Evolutionary conservation across 2,329 filamentous ascomycete genomes (phyloP), one percentile per base, ranked within the genome.

Genomic region (Sordariomycetes sp.): DNA sequence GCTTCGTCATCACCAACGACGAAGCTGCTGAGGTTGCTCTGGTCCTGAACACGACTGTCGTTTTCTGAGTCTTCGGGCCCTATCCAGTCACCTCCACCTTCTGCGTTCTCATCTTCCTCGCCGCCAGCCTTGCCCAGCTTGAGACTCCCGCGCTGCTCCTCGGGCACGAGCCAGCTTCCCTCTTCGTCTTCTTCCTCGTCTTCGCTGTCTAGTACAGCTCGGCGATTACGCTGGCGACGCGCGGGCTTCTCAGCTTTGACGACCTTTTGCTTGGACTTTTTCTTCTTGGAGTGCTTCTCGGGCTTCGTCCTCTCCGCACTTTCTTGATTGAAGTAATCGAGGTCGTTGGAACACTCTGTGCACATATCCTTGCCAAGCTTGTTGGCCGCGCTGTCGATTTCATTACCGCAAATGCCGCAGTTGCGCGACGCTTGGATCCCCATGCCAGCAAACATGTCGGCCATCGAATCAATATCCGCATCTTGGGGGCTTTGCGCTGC

Each of bases 391-490:
- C 62, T 60, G 12, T 68, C 70, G 14, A 94, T 60, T 12, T 79
- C 72, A 33, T 70, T 71, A 46, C 88, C 81, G 48, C 88, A 95
- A 40, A 94, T 77, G 48, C 88, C 84, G 50, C 88, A 95, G 42
- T 79, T 77, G 63, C 81, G 90, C 8, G 74, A 68, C 44, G 78
- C 29, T 21, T 32, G 68, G 36, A 95, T 82, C 39, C 76, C 86
- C 48, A 98, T 74, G 2, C 82, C 85, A 4, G 86, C 86, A 49
- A 98, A 82, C 48, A 95, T 70, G 49, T 92, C 82, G 0, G 87
- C 84, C 49, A 98, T 75, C 20, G 77, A 79, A 53, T 96, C 88
- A 10, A 94, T 61, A 33, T 88, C 85, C 16, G 72, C 64, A 9
- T 72, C 70, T 18, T 39, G 39, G 8, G 24, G 20, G 37, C 68